These are phyloP conservation scores for Fagopyrum homotropicum DNA, from an alignment of 148 eudicot species.

Conservation along the genomic window DNA sequence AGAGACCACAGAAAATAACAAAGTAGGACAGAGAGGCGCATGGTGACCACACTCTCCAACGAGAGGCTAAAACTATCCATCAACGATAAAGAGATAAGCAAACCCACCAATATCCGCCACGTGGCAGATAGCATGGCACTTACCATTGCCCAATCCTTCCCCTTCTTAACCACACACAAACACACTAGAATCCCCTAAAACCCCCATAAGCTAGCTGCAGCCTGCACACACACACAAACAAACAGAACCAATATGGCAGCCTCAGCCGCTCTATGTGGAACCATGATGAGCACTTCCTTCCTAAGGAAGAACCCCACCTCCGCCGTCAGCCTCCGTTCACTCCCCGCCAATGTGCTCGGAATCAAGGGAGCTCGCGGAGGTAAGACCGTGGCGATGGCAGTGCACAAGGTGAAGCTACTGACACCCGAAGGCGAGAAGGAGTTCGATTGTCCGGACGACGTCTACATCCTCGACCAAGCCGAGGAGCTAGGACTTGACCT, in stretches of 20 bases:
- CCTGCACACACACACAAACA: background rate
- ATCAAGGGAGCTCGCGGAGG: slow-evolving; percentile 29
- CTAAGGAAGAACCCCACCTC: slow-evolving; percentile 27
- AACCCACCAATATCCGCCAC: slow-evolving; percentile 13
- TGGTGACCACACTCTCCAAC: slow-evolving; percentile 12
- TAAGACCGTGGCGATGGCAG: slow-evolving; percentile 39
- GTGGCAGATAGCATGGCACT: slow-evolving; percentile 21
- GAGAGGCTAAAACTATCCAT: slow-evolving; percentile 6
- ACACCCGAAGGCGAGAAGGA: slow-evolving; percentile 40
- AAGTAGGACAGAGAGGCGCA: background rate
- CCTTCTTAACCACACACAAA: slow-evolving; percentile 5
- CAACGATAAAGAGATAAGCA: slow-evolving; percentile 15
- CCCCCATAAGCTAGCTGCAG: background rate
- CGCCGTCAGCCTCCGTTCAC: slow-evolving; percentile 25
- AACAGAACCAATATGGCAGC: slow-evolving; percentile 21
- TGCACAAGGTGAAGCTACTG: slow-evolving; percentile 49
- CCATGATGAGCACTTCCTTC: slow-evolving; percentile 51
- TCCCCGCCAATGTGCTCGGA: slow-evolving; percentile 39
- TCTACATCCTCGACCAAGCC: slow-evolving; percentile 60
- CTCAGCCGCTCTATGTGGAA: slow-evolving; percentile 29
- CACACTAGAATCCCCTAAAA: slow-evolving; percentile 5
- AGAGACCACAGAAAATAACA: background rate
- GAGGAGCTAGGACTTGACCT: slow-evolving; percentile 57
- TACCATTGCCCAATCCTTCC: background rate
- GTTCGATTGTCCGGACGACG: slow-evolving; percentile 45